Evolutionary conservation across 169 alveolate species (phyloP), one percentile per base, ranked within the genome.

Genomic region (Eimeria maxima): DNA sequence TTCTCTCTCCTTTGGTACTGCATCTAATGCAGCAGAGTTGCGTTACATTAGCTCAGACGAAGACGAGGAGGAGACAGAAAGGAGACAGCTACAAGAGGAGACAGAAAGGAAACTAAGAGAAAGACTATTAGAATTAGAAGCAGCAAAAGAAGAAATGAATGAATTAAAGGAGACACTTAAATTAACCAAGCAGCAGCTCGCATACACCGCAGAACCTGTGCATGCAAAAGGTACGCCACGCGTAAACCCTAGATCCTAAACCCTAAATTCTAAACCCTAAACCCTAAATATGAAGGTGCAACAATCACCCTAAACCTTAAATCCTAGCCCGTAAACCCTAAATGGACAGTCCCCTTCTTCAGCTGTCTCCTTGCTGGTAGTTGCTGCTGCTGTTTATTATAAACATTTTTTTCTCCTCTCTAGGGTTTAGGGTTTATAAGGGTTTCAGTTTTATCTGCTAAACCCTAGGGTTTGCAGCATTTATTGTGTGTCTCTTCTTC

Each of bases 211-310:
- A 10, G 80, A n/a, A 27, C 80, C 50, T 45, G 27, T 69, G 18
- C 80, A n/a, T 10, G 80, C 80, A 29, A 42, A 69, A 29, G 80
- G 80, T 69, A 13, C 14, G 76, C 76, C n/a, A n/a, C n/a, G n/a
- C 76, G 13, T 27, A 20, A 65, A 20, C 33, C 76, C 60, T 50
- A 50, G 13, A 50, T 13, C 60, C 60, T 14, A 57, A 57, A 57
- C 67, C 67, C 67, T 16, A 57, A 16, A 57, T 3, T 11, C 57
- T 50, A 50, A 50, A 50, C 57, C 57, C 57, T 50, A 50, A 50
- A 50, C 57, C 57, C 57, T 50, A 50, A 50, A n/a, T n/a, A n/a
- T n/a, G n/a, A n/a, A n/a, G n/a, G n/a, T n/a, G n/a, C n/a, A n/a
- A n/a, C n/a, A n/a, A n/a, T n/a, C n/a, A n/a, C n/a, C n/a, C n/a